A percentile compares a stretch with the other conserved stretches of the same genome.
These are phyloP conservation scores for Iodosphaeria phyllophila DNA, from an alignment of 2,329 filamentous ascomycete species.

Conservation along the genomic window DNA sequence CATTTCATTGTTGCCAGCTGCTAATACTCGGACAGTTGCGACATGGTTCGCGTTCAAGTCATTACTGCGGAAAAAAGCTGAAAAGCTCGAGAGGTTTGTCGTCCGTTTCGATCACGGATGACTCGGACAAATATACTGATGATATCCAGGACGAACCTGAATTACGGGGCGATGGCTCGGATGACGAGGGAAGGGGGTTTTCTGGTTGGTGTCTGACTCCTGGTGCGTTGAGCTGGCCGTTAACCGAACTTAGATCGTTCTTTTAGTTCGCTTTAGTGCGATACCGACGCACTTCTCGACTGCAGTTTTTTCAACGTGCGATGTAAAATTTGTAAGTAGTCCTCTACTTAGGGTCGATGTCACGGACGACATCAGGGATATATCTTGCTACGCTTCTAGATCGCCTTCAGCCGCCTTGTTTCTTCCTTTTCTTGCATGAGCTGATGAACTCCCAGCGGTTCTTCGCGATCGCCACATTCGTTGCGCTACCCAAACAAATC, in stretches of 20 bases:
- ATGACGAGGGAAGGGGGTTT: constrained; percentile 22
- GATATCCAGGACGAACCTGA: constrained; percentile 21
- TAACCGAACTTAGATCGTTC: constrained; percentile 18
- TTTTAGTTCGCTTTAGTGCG: constrained; percentile 20
- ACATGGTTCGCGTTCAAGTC: constrained; percentile 23
- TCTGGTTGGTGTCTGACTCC: constrained; percentile 13
- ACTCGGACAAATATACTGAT: too few relatives aligned
- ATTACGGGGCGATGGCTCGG: constrained; percentile 19
- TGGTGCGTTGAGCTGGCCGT: too few relatives aligned
- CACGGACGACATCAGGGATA: too few relatives aligned
- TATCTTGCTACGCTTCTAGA: too few relatives aligned
- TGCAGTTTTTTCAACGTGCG: constrained; percentile 22
- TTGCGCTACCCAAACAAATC: constrained; percentile 22
- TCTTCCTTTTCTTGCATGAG: too few relatives aligned
- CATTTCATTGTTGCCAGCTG: background rate
- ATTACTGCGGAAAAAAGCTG: constrained; percentile 15
- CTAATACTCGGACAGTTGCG: constrained; percentile 9
- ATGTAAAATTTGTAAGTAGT: constrained; percentile 22
- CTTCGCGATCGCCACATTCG: constrained; percentile 19
- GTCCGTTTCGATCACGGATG: too few relatives aligned
- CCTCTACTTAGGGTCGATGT: too few relatives aligned
- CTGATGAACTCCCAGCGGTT: too few relatives aligned
- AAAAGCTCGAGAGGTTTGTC: constrained; percentile 19
- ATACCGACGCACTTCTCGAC: constrained; percentile 22
- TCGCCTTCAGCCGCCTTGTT: too few relatives aligned